These are phyloP conservation scores for Zymoseptoria pseudotritici DNA, from an alignment of 2,329 filamentous ascomycete species.

Conservation along the genomic window DNA sequence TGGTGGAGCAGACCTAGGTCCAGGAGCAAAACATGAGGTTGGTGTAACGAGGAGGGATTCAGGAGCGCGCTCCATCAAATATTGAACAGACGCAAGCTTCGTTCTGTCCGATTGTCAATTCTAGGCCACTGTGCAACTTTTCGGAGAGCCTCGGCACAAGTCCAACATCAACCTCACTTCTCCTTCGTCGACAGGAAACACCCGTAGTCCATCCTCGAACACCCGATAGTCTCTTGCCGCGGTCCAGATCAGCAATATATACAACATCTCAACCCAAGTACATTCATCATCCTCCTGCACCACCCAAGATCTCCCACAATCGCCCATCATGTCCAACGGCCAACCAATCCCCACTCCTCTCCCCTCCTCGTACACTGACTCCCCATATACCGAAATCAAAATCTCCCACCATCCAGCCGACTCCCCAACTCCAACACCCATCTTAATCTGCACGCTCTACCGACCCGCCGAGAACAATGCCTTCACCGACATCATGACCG, in stretches of 20 bases:
- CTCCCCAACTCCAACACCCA: slow-evolving; percentile 11
- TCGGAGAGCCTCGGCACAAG: not conserved
- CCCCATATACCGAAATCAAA: slow-evolving; percentile 13
- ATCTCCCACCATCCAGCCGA: slow-evolving; percentile 16
- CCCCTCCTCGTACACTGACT: slow-evolving; percentile 2
- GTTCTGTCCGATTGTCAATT: not conserved
- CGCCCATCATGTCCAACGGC: slow-evolving; percentile 8
- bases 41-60: not conserved
- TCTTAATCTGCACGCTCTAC: slow-evolving; percentile 14
- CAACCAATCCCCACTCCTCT: slow-evolving; percentile 4
- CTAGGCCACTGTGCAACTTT: not conserved
- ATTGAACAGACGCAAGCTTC: not conserved
- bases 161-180: not conserved
- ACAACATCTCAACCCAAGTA: not conserved
- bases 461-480: slow-evolving; percentile 14
- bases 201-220: not conserved
- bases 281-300: not conserved
- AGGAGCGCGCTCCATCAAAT: not conserved
- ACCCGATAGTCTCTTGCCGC: not conserved
- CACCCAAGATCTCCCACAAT: not conserved
- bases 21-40: no score
- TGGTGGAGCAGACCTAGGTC: no score
- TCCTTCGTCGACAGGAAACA: not conserved
- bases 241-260: not conserved
- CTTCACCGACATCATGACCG: slow-evolving; percentile 19